phyloP scores from a whole-genome alignment of 257 asterid genomes.

The Cruciata laevipes region DNA sequence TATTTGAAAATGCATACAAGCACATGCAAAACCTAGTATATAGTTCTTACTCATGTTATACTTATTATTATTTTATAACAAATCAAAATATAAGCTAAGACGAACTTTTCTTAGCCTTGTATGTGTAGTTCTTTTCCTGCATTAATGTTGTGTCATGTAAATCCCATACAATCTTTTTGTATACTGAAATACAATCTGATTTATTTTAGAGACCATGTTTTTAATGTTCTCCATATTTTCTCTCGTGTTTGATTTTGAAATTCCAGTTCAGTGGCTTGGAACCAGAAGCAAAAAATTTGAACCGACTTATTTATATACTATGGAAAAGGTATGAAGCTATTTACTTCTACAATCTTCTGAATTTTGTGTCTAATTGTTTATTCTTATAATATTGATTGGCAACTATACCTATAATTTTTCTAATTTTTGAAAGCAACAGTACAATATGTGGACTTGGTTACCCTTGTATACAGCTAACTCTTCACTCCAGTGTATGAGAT shows the following conservation, averaged over 20 bases:
- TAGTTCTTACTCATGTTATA: too few species aligned
- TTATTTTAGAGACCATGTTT: neutral
- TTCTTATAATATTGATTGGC: neutral
- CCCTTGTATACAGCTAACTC: neutral
- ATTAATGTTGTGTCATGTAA: neutral
- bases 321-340: conserved; percentile 61
- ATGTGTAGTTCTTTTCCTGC: neutral
- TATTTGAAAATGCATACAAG: too few species aligned
- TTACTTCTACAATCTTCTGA: conserved; percentile 15
- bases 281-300: conserved; percentile 82
- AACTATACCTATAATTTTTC: neutral
- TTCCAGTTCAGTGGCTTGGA: conserved; percentile 93
- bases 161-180: neutral
- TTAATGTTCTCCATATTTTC: neutral
- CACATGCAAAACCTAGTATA: neutral
- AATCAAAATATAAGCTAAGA: neutral
- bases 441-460: neutral
- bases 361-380: neutral
- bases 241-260: conserved; percentile 23
- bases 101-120: neutral
- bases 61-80: neutral
- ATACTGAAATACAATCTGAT: neutral
- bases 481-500: neutral
- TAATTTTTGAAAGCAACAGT: neutral
- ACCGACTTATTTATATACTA: conserved; percentile 79